Conservation (phyloP, 2,329 filamentous ascomycete genomes). For the Xylariaceae sp. region DNA sequence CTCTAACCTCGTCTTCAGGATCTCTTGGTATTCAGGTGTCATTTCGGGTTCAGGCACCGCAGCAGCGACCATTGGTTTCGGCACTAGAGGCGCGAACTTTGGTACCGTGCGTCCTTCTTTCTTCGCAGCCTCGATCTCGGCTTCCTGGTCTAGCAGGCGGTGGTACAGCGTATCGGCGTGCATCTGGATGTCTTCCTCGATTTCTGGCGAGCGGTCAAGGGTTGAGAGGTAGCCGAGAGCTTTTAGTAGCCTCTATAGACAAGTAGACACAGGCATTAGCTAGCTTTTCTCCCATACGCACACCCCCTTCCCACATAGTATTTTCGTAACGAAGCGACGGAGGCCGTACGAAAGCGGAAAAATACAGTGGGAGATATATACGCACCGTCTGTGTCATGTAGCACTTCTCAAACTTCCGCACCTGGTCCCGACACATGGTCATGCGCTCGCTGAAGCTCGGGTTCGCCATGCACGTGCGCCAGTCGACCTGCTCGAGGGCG, state of each 20-base stretch:
- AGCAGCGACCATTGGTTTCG: constrained; percentile 36
- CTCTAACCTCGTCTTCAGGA: constrained; percentile 61
- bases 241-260: constrained; percentile 78
- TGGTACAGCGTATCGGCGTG: constrained; percentile 92
- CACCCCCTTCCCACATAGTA: neutral
- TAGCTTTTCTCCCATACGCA: neutral
- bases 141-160: constrained; percentile 83
- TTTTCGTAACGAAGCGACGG: neutral
- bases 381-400: constrained; percentile 84
- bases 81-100: constrained; percentile 63
- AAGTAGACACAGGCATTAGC: constrained; percentile 6
- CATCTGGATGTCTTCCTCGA: constrained; percentile 92
- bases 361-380: neutral
- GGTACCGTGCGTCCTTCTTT: constrained; percentile 64
- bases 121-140: constrained; percentile 71
- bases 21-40: constrained; percentile 56
- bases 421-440: constrained; percentile 82
- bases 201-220: constrained; percentile 65
- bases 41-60: constrained; percentile 33
- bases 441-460: constrained; percentile 72
- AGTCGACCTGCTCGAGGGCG: constrained; percentile 80
- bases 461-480: constrained; percentile 80
- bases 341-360: neutral
- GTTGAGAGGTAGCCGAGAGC: constrained; percentile 84
- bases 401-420: constrained; percentile 80